These are phyloP conservation scores for Acacia crassicarpa DNA, from an alignment of 306 rosid genomes.

Conservation along the genomic window DNA sequence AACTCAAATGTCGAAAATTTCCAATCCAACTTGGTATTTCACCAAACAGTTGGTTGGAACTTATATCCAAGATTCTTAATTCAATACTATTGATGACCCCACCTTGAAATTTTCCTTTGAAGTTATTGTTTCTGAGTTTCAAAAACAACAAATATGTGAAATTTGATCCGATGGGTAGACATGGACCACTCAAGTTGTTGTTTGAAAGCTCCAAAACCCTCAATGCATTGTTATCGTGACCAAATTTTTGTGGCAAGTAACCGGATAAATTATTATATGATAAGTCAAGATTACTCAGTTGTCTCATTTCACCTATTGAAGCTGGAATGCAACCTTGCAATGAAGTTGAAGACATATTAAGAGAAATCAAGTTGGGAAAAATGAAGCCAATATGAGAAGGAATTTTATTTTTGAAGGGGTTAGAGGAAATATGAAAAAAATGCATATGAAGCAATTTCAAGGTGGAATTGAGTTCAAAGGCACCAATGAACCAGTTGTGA, in stretches of 20 bases:
- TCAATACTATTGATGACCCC: neutral
- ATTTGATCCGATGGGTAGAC: neutral
- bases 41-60: slow-evolving; percentile 16
- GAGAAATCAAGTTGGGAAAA: neutral
- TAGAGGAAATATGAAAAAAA: neutral
- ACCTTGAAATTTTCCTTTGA: neutral
- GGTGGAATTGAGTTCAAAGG: neutral
- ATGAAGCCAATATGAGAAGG: neutral
- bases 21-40: slow-evolving; percentile 14
- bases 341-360: slow-evolving; percentile 17
- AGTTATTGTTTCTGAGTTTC: neutral
- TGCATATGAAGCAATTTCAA: neutral
- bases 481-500: slow-evolving; percentile 1
- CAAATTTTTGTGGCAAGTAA: neutral
- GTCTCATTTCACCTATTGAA: slow-evolving; percentile 16
- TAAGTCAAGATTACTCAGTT: neutral
- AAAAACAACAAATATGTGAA: neutral
- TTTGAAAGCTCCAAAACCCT: slow-evolving; percentile 5
- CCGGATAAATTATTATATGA: slow-evolving; percentile 23
- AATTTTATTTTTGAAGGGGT: slow-evolving; percentile 5
- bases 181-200: neutral
- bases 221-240: neutral
- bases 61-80: slow-evolving; percentile 19
- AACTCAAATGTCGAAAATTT: neutral
- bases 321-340: slow-evolving; percentile 6